Evolutionary conservation across 306 rosid genomes (phyloP).

Genomic region (cucumber (Cucumis sativus)): Cucumber_9930_V3 NC_026660.2:20446001-20446500

Average conservation of each 20-base stretch:
- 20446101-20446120: slow-evolving; percentile 95
- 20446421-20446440: background rate
- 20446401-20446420: background rate
- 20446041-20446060: slow-evolving; percentile 98
- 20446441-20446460: too few relatives aligned
- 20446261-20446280: background rate
- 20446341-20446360: background rate
- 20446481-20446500: background rate
- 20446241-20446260: background rate
- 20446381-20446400: background rate
- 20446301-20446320: too few relatives aligned
- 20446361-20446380: background rate
- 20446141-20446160: slow-evolving; percentile 89
- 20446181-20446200: slow-evolving; percentile 89
- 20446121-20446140: slow-evolving; percentile 83
- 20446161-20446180: slow-evolving; percentile 91
- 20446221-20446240: slow-evolving; percentile 13
- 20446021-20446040: slow-evolving; percentile 97
- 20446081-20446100: slow-evolving; percentile 99
- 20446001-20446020: slow-evolving; percentile 94
- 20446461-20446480: background rate
- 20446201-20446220: slow-evolving; percentile 90
- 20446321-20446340: background rate
- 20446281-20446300: background rate
- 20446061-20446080: slow-evolving; percentile 97